Base-by-base conservation (phyloP, 306 rosid species). In the Canavalia gladiata region DNA sequence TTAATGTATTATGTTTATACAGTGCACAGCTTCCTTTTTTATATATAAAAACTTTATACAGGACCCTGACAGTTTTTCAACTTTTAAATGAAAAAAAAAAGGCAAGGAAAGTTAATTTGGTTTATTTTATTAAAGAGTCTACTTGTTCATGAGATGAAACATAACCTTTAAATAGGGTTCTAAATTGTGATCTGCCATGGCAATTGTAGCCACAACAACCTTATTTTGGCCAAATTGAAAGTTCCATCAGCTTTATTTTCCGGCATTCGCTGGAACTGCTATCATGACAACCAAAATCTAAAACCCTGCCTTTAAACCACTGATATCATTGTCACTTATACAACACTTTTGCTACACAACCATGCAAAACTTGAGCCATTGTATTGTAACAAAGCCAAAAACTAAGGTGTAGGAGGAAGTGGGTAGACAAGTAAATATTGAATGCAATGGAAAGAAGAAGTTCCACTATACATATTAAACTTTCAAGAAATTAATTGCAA, bases 281-380 rank as follows among this genome's bases (percentile, higher is more conserved):
- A 73, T 65, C 75, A 62, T 63, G 79, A 83, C 68, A 59, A 68
- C 79, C 52, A 74, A 71, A 74, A 84, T 42, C 81, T 84, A 84
- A 79, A 74, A 79, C 77, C 70, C 35, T 74, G 41, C 66, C 76
- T 84, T 78, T 84, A 72, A 55, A 62, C 52, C 59, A 39, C 71
- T 11, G 76, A 72, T 64, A 33, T 55, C 70, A 57, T 41, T 49
- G 12, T 58, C 55, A 35, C 81, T 64, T 74, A 41, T 62, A 57
- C 67, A 57, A 46, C 59, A 60, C 49, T 78, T 49, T 33, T 51
- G 39, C 57, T n/a, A 60, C 69, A 29, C 30, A 67, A 51, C 77
- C 72, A 68, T 68, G 81, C 50, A 75, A 82, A 46, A 58, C 50
- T 49, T 39, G 68, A 70, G 70, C 43, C 71, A 2, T 55, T 65